Percentiles rank a stretch among this genome's conserved stretches.
Conservation (phyloP, 2,329 filamentous ascomycete genomes). For the Colletotrichum liriopes region DNA sequence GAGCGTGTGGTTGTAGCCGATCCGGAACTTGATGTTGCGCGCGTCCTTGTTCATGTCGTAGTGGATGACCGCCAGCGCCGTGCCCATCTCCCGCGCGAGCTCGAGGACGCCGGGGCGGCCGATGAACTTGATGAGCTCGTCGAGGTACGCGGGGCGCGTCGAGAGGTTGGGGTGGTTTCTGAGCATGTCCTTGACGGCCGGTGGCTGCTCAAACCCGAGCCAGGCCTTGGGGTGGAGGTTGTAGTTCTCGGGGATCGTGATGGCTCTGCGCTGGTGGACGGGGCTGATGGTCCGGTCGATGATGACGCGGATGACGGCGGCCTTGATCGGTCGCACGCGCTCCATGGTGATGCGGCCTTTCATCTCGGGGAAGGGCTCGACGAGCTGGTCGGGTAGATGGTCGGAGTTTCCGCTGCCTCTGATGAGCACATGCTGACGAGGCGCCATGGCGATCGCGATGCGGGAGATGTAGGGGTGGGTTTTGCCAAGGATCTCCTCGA, state of each 20-base stretch:
- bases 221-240: conserved; percentile 23
- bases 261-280: background rate
- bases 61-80: conserved; percentile 29
- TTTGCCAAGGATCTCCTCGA: conserved; percentile 1
- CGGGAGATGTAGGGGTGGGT: conserved; percentile 17
- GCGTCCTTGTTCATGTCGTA: conserved; percentile 25
- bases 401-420: background rate
- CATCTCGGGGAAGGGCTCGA: conserved; percentile 17
- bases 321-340: conserved; percentile 9
- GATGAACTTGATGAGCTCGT: conserved; percentile 22
- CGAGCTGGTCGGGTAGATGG: background rate
- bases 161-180: background rate
- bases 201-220: conserved; percentile 22
- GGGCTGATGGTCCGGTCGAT: conserved; percentile 4
- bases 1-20: conserved; percentile 3
- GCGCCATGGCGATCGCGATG: background rate
- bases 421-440: conserved; percentile 9
- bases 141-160: conserved; percentile 24
- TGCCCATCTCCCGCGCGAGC: conserved; percentile 25
- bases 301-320: conserved; percentile 6
- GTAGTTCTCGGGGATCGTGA: conserved; percentile 6
- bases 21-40: conserved; percentile 4
- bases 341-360: conserved; percentile 22
- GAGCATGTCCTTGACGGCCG: background rate
- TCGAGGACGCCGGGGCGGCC: background rate